Evolutionary conservation across 78 protist species (phyloP).

Genomic region (Dictyostelium capitatum): DNA sequence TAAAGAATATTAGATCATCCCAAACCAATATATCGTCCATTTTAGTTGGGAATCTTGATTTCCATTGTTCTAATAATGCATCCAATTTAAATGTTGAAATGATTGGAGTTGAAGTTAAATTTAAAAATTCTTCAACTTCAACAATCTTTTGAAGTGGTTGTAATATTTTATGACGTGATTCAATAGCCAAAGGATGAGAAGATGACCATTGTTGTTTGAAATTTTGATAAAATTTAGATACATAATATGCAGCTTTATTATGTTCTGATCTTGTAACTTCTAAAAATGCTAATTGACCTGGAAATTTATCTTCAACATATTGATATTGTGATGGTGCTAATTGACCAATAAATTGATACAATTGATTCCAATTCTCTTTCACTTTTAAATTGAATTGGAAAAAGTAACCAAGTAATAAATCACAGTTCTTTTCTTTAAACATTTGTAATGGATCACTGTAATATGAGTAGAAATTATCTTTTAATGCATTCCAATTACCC

Average conservation of each 20-base stretch:
- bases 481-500: slow-evolving; percentile 34
- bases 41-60: slow-evolving; percentile 50
- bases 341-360: slow-evolving; percentile 67
- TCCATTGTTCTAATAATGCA: slow-evolving; percentile 51
- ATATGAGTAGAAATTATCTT: slow-evolving; percentile 63
- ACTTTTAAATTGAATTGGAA: slow-evolving; percentile 61
- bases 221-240: slow-evolving; percentile 32
- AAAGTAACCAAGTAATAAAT: slow-evolving; percentile 24
- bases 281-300: slow-evolving; percentile 81
- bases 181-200: slow-evolving; percentile 69
- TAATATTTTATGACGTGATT: slow-evolving; percentile 43
- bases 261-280: slow-evolving; percentile 62
- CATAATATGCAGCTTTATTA: slow-evolving; percentile 49
- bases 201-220: slow-evolving; percentile 83
- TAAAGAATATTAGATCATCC: slow-evolving; percentile 75
- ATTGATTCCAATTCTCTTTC: slow-evolving; percentile 77
- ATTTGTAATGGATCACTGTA: background rate
- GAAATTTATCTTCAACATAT: slow-evolving; percentile 61
- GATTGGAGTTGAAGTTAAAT: background rate
- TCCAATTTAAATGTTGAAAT: slow-evolving; percentile 17
- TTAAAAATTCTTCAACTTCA: slow-evolving; percentile 84
- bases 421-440: slow-evolving; percentile 25
- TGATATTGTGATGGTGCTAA: slow-evolving; percentile 25
- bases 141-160: slow-evolving; percentile 81
- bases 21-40: slow-evolving; percentile 78